Evolutionary conservation across 768 basidiomycete species (phyloP).

Genomic region (Baorangia bicolor): DNA sequence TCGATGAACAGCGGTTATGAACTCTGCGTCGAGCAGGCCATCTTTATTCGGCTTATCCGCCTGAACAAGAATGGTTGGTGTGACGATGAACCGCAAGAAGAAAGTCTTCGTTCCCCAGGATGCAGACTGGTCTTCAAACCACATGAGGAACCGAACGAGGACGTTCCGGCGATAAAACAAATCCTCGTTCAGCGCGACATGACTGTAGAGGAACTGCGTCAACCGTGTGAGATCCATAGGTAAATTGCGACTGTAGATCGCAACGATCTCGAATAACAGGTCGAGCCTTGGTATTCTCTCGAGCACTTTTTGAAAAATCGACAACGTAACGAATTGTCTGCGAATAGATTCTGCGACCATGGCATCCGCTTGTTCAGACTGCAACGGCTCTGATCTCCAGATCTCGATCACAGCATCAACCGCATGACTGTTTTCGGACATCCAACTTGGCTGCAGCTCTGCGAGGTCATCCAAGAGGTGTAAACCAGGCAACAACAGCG

Average conservation of each 20-base stretch:
- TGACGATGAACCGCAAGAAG: conserved; percentile 80
- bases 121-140: conserved; percentile 68
- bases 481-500: conserved; percentile 65
- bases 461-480: conserved; percentile 77
- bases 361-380: conserved; percentile 42
- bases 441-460: conserved; percentile 65
- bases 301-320: conserved; percentile 74
- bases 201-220: conserved; percentile 82
- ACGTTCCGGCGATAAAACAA: conserved; percentile 75
- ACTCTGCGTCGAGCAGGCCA: conserved; percentile 68
- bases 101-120: conserved; percentile 76
- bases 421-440: conserved; percentile 62
- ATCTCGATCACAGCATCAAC: conserved; percentile 70
- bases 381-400: conserved; percentile 59
- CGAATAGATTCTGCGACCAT: conserved; percentile 52
- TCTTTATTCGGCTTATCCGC: conserved; percentile 56
- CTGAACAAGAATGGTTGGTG: conserved; percentile 81
- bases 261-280: conserved; percentile 84
- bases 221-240: conserved; percentile 79
- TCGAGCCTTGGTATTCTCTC: conserved; percentile 77
- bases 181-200: conserved; percentile 74
- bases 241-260: conserved; percentile 74
- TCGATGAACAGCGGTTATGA: conserved; percentile 66
- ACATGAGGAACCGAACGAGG: conserved; percentile 78
- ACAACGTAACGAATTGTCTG: conserved; percentile 63